Evolutionary conservation across 2,329 filamentous ascomycete genomes (phyloP).

Genomic region (Podosphaera xanthii): DNA sequence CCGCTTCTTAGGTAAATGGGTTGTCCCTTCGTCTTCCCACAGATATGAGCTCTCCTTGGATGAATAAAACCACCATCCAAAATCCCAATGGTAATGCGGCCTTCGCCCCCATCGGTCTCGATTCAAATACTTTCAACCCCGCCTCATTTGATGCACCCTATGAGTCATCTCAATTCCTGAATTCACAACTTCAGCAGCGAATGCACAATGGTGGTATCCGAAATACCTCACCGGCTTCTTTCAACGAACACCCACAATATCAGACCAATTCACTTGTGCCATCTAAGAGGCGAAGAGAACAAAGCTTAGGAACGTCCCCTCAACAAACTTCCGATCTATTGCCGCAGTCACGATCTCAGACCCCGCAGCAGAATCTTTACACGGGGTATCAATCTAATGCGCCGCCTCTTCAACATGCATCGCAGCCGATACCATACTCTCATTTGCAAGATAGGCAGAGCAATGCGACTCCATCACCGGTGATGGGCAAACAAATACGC

Average conservation of each 20-base stretch:
- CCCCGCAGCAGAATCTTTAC: constrained; percentile 58
- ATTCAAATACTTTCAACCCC: constrained; percentile 36
- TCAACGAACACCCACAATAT: constrained; percentile 49
- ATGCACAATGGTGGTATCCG: constrained; percentile 71
- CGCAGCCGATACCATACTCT: constrained; percentile 49
- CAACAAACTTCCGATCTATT: constrained; percentile 50
- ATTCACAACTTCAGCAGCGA: constrained; percentile 24
- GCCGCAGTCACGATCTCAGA: constrained; percentile 73
- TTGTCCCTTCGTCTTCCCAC: constrained; percentile 19
- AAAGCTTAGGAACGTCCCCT: constrained; percentile 66
- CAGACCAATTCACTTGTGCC: constrained; percentile 72
- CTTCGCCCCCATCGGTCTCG: constrained; percentile 26
- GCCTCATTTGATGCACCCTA: constrained; percentile 39
- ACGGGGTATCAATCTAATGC: constrained; percentile 44
- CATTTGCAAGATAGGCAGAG: constrained; percentile 64
- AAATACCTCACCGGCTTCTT: constrained; percentile 59
- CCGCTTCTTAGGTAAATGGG: constrained; percentile 15
- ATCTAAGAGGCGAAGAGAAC: constrained; percentile 72
- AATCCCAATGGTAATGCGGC: constrained; percentile 45
- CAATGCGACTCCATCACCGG: constrained; percentile 79
- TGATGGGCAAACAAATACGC: constrained; percentile 62
- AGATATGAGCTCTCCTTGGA: constrained; percentile 45
- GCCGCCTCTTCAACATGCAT: constrained; percentile 32
- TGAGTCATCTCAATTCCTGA: constrained; percentile 28
- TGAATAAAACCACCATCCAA: constrained; percentile 43